Conservation (phyloP, 306 rosid genomes). For the Sesbania bispinosa region DNA sequence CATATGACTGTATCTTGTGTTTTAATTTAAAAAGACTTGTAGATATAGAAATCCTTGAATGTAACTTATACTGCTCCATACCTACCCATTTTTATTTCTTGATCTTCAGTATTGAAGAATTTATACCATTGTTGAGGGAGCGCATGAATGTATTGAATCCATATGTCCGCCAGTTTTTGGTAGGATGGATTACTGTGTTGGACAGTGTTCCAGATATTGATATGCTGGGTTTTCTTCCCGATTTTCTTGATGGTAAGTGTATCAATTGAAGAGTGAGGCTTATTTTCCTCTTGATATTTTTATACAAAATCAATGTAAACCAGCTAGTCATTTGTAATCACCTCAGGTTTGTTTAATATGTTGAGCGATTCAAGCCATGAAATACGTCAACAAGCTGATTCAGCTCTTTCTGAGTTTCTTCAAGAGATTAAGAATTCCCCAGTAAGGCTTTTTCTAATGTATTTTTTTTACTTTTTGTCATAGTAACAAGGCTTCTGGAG, state of each 20-base stretch:
- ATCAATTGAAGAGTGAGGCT: neutral
- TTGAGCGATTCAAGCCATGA: constrained; percentile 94
- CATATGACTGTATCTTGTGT: neutral
- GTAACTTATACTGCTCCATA: constrained; percentile 12
- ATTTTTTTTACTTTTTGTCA: neutral
- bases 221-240: constrained; percentile 97
- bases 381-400: constrained; percentile 96
- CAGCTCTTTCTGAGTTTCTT: constrained; percentile 96
- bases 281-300: neutral
- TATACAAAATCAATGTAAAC: constrained; percentile 14
- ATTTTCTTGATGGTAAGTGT: constrained; percentile 75
- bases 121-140: constrained; percentile 94
- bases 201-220: constrained; percentile 97
- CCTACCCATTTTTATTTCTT: constrained; percentile 21
- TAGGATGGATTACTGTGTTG: constrained; percentile 97
- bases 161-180: constrained; percentile 95
- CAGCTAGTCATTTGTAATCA: constrained; percentile 23
- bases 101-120: constrained; percentile 84
- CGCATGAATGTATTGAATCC: constrained; percentile 97
- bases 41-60: constrained; percentile 7
- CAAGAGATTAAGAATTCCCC: constrained; percentile 97
- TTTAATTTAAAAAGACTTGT: constrained; percentile 10
- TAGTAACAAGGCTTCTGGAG: constrained; percentile 38
- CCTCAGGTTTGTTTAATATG: constrained; percentile 94
- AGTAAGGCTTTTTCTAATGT: constrained; percentile 61